Conservation (phyloP, 495 filamentous ascomycete species). For the Lentithecium fluviatile region DNA sequence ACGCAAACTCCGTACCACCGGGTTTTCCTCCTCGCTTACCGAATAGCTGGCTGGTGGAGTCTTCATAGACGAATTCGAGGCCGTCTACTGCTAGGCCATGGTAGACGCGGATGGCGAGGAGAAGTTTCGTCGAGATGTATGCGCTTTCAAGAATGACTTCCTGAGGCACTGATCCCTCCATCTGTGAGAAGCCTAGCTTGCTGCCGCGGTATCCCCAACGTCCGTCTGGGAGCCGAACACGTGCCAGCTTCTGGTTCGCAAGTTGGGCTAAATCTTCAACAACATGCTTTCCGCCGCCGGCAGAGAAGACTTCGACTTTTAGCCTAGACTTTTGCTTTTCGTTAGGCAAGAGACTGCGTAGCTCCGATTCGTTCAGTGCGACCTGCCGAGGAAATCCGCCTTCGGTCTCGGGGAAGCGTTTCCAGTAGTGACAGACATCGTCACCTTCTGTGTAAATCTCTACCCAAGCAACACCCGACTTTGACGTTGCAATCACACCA, state of each 20-base stretch:
- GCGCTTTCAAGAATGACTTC: slow-evolving; percentile 74
- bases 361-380: slow-evolving; percentile 68
- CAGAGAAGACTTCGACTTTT: slow-evolving; percentile 70
- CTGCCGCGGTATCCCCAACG: slow-evolving; percentile 72
- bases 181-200: slow-evolving; percentile 69
- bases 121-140: slow-evolving; percentile 66
- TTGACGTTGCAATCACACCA: slow-evolving; percentile 71
- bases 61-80: slow-evolving; percentile 90
- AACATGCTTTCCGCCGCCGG: slow-evolving; percentile 66
- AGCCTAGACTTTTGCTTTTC: slow-evolving; percentile 68
- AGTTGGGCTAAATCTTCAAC: slow-evolving; percentile 70
- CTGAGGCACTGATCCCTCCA: slow-evolving; percentile 68
- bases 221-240: slow-evolving; percentile 72
- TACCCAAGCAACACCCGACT: slow-evolving; percentile 75
- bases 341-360: slow-evolving; percentile 68
- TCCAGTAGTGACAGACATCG: slow-evolving; percentile 68
- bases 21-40: slow-evolving; percentile 76
- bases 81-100: slow-evolving; percentile 79
- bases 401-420: slow-evolving; percentile 71
- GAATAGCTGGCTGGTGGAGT: slow-evolving; percentile 82
- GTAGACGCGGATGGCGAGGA: slow-evolving; percentile 73
- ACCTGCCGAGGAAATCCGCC: slow-evolving; percentile 65
- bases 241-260: slow-evolving; percentile 61
- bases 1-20: slow-evolving; percentile 72
- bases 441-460: slow-evolving; percentile 79